Conservation (phyloP, 2,329 filamentous ascomycete species). For the Beauveria pseudobassiana region DNA sequence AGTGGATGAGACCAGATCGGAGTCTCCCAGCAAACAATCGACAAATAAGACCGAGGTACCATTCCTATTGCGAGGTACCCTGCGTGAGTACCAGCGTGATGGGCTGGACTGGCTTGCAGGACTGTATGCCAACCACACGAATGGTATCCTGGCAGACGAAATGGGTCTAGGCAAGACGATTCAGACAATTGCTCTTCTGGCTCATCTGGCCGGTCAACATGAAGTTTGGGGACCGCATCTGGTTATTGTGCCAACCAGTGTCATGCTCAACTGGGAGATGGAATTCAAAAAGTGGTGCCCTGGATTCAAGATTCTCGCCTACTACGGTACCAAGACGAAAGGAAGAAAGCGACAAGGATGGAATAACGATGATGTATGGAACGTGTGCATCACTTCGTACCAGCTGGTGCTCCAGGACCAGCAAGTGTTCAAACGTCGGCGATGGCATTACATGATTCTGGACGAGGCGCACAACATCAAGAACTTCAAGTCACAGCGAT, state of each 20-base stretch:
- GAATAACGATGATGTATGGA: slow-evolving; percentile 90
- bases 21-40: slow-evolving; percentile 23
- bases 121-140: slow-evolving; percentile 85
- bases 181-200: slow-evolving; percentile 89
- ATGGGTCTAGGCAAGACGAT: slow-evolving; percentile 99
- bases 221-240: slow-evolving; percentile 94
- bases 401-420: slow-evolving; percentile 92
- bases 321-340: slow-evolving; percentile 94
- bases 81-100: slow-evolving; percentile 93
- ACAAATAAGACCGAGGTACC: slow-evolving; percentile 64
- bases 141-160: slow-evolving; percentile 93
- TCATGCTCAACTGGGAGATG: slow-evolving; percentile 99
- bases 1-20: slow-evolving; percentile 23
- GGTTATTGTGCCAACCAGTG: slow-evolving; percentile 93
- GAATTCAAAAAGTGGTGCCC: slow-evolving; percentile 99
- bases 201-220: slow-evolving; percentile 84
- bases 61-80: slow-evolving; percentile 73
- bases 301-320: slow-evolving; percentile 94
- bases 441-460: slow-evolving; percentile 97
- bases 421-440: slow-evolving; percentile 82
- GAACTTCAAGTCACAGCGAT: slow-evolving; percentile 95
- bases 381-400: slow-evolving; percentile 96
- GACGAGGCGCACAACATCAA: slow-evolving; percentile 99
- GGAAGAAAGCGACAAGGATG: slow-evolving; percentile 89
- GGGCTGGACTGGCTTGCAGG: slow-evolving; percentile 96